Percentiles rank a stretch among this genome's conserved stretches.
These are phyloP conservation scores for Cornus controversa DNA, from an alignment of 148 eudicot genomes.

Conservation along the genomic window DNA sequence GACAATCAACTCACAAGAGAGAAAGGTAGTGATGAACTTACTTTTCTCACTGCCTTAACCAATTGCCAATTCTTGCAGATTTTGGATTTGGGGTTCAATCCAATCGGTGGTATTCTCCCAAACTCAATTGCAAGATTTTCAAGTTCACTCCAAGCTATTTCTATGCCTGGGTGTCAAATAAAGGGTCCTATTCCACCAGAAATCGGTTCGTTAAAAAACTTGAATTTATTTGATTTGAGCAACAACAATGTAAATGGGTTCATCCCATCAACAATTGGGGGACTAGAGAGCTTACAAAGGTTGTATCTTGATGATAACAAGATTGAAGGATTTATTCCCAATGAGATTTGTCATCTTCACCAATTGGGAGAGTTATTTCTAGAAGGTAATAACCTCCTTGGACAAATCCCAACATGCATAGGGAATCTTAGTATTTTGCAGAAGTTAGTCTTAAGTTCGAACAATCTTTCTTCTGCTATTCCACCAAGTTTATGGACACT, in stretches of 20 bases:
- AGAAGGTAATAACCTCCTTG: constrained; percentile 7
- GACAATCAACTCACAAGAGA: no score
- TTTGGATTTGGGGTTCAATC: neutral
- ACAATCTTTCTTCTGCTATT: no score
- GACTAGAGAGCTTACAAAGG: constrained; percentile 11
- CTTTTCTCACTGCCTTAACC: neutral
- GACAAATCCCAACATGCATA: constrained; percentile 19
- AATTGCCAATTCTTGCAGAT: neutral
- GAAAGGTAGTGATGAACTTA: neutral
- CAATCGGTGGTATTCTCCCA: neutral
- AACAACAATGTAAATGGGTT: constrained; percentile 5
- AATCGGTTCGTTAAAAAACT: neutral
- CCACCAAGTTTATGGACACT: no score
- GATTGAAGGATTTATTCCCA: constrained; percentile 10
- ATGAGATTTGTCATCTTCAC: constrained; percentile 1
- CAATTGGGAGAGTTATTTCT: constrained; percentile 8
- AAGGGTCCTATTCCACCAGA: neutral
- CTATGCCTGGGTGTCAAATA: neutral
- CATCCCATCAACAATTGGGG: constrained; percentile 14
- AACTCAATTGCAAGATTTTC: neutral
- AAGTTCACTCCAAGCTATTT: neutral
- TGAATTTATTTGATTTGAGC: neutral
- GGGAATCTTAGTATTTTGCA: neutral
- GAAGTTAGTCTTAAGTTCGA: no score
- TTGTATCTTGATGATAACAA: constrained; percentile 3